Percentiles rank a stretch among this genome's conserved stretches.
Evolutionary conservation across 495 filamentous ascomycete genomes (phyloP).

Genomic region (Chaetomium tenue): DNA sequence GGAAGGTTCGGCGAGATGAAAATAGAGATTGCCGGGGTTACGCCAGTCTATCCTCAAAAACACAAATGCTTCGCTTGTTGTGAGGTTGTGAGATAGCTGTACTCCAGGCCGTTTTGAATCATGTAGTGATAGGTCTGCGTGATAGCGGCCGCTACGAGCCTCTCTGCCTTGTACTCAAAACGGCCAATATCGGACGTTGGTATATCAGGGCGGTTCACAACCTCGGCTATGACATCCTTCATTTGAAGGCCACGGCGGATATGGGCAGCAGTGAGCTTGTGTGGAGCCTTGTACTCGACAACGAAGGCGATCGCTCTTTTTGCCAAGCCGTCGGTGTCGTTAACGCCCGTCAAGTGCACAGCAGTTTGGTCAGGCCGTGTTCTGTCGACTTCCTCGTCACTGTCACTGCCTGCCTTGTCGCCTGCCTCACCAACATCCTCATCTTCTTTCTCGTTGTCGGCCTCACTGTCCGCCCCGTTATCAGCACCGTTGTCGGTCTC

Average conservation of each 20-base stretch:
- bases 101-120: conserved; percentile 39
- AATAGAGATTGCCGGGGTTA: conserved; percentile 24
- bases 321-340: conserved; percentile 18
- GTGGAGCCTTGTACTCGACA: conserved; percentile 38
- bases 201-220: conserved; percentile 30
- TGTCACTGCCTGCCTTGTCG: too few relatives aligned
- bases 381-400: not conserved
- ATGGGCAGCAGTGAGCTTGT: conserved; percentile 36
- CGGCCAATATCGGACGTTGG: too few relatives aligned
- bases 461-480: too few relatives aligned
- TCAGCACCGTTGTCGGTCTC: too few relatives aligned
- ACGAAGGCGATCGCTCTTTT: conserved; percentile 27
- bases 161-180: conserved; percentile 37
- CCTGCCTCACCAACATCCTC: too few relatives aligned
- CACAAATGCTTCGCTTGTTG: conserved; percentile 46
- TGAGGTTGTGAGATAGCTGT: conserved; percentile 45
- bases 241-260: conserved; percentile 25
- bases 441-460: too few relatives aligned
- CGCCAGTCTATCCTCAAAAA: conserved; percentile 46
- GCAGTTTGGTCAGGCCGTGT: not conserved
- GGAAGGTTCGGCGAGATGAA: conserved; percentile 27
- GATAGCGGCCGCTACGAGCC: conserved; percentile 39
- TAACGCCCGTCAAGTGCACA: conserved; percentile 21
- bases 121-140: conserved; percentile 50
- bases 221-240: conserved; percentile 30